Evolutionary conservation across 2,329 filamentous ascomycete genomes (phyloP).

Genomic region (Dactylonectria estremocensis): DNA sequence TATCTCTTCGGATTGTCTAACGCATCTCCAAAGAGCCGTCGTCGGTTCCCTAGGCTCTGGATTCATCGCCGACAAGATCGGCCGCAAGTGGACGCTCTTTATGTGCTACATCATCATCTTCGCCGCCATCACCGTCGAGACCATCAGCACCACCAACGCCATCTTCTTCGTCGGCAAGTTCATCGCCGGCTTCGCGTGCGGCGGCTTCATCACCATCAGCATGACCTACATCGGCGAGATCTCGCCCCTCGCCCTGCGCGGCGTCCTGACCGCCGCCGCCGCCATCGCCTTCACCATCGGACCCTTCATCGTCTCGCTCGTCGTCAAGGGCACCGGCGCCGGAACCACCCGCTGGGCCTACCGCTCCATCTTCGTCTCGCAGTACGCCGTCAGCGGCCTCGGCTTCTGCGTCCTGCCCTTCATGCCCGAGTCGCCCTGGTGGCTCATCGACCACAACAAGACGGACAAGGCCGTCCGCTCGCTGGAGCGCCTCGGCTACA

Average conservation of each 20-base stretch:
- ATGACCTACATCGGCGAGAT: slow-evolving; percentile 42
- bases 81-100: slow-evolving; percentile 38
- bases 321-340: slow-evolving; percentile 32
- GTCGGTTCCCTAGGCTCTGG: slow-evolving; percentile 34
- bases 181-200: slow-evolving; percentile 35
- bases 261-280: slow-evolving; percentile 32
- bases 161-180: slow-evolving; percentile 42
- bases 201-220: slow-evolving; percentile 33
- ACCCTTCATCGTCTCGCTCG: slow-evolving; percentile 34
- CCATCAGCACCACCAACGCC: slow-evolving; percentile 35
- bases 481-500: slow-evolving; percentile 31
- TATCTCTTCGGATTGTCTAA: neutral
- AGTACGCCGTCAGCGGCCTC: slow-evolving; percentile 37
- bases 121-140: slow-evolving; percentile 37
- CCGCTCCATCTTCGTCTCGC: slow-evolving; percentile 36
- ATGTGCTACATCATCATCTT: slow-evolving; percentile 35
- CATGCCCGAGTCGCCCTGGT: slow-evolving; percentile 41
- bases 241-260: slow-evolving; percentile 36
- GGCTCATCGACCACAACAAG: slow-evolving; percentile 33
- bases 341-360: slow-evolving; percentile 34
- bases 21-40: slow-evolving; percentile 24
- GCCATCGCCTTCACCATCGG: slow-evolving; percentile 38
- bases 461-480: slow-evolving; percentile 28
- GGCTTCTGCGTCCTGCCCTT: slow-evolving; percentile 31
- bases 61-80: slow-evolving; percentile 34